These are phyloP conservation scores for Sungouiella thailandica DNA, from an alignment of 805 yeast species.

Conservation along the genomic window DNA sequence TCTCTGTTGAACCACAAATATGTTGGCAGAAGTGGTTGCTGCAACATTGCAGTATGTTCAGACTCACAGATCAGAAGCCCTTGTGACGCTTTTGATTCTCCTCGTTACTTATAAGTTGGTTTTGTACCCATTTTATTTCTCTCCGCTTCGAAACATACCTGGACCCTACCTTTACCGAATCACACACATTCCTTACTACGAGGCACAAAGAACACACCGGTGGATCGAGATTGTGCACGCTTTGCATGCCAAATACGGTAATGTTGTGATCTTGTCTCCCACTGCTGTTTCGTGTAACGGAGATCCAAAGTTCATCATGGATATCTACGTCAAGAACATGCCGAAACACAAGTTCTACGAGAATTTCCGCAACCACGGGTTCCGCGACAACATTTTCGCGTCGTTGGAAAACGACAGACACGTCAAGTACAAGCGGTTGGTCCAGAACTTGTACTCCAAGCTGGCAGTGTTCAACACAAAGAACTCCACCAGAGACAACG, in stretches of 20 bases:
- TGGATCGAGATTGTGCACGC: constrained; percentile 38
- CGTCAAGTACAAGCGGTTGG: constrained; percentile 24
- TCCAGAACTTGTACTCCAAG: constrained; percentile 31
- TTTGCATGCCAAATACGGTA: constrained; percentile 55
- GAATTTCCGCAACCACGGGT: constrained; percentile 55
- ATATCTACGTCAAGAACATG: constrained; percentile 52
- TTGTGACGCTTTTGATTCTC: constrained; percentile 5
- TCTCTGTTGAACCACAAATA: background rate
- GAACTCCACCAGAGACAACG: constrained; percentile 21
- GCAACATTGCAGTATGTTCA: background rate
- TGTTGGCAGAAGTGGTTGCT: constrained; percentile 7
- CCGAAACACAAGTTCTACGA: constrained; percentile 56
- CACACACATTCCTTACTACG: constrained; percentile 29
- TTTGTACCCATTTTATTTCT: constrained; percentile 43
- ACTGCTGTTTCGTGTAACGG: constrained; percentile 54
- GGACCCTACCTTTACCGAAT: constrained; percentile 54
- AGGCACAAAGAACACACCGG: constrained; percentile 41
- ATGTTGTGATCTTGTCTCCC: constrained; percentile 59
- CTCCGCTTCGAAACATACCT: constrained; percentile 49
- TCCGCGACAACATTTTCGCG: constrained; percentile 52
- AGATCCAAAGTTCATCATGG: constrained; percentile 45
- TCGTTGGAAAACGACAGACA: constrained; percentile 39
- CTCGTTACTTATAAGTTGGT: constrained; percentile 30
- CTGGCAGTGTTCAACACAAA: constrained; percentile 27
- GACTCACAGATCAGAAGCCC: constrained; percentile 1